Percentiles rank a stretch among this genome's conserved stretches.
These are phyloP conservation scores for Aspergillus mulundensis DNA, from an alignment of 495 filamentous ascomycete genomes.

Conservation along the genomic window DNA sequence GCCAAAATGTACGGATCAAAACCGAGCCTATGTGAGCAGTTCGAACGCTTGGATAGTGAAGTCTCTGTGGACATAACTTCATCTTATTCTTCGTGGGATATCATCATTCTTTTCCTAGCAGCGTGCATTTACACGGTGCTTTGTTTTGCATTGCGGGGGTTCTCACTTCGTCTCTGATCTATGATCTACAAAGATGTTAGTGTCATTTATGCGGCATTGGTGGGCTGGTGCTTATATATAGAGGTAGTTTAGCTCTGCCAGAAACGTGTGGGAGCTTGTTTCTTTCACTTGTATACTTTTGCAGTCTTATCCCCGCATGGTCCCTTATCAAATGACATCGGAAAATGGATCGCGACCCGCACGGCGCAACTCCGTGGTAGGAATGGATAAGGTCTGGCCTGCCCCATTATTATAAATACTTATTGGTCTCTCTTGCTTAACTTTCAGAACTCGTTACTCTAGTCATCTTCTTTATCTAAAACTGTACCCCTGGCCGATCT, in stretches of 20 bases:
- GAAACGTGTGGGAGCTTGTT: background rate
- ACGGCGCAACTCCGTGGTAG: conserved; percentile 29
- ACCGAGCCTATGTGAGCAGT: conserved; percentile 30
- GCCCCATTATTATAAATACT: conserved; percentile 14
- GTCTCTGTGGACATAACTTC: background rate
- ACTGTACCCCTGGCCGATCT: too few species aligned
- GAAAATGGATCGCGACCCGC: conserved; percentile 23
- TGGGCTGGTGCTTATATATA: conserved; percentile 6
- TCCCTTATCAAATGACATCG: conserved; percentile 4
- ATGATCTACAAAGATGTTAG: conserved; percentile 1
- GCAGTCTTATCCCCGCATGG: background rate
- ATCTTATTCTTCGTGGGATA: background rate
- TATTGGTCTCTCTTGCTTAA: background rate
- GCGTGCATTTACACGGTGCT: conserved; percentile 17
- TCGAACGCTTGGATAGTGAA: background rate
- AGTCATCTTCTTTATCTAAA: too few species aligned
- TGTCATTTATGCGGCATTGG: background rate
- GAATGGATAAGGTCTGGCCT: background rate
- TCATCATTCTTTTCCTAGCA: conserved; percentile 9
- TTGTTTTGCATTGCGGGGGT: conserved; percentile 13
- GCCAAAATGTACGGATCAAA: conserved; percentile 40
- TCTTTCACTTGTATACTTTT: background rate
- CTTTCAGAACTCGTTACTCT: too few species aligned
- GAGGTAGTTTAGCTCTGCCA: background rate
- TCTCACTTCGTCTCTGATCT: background rate